Evolutionary conservation across 495 filamentous ascomycete species (phyloP).

Genomic region (Pyrenula massariospora): DNA sequence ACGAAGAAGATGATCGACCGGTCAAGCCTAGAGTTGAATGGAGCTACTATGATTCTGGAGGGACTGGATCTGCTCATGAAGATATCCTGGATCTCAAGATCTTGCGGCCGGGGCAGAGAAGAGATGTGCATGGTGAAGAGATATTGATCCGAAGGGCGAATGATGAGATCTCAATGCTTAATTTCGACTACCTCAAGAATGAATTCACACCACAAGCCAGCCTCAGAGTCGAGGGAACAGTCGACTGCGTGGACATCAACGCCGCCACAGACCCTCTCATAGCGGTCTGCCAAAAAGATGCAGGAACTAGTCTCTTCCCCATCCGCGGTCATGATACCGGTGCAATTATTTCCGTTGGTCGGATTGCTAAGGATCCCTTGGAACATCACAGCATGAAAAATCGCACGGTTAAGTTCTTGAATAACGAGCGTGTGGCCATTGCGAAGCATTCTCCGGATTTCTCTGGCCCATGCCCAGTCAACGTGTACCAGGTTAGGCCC

Average conservation of each 20-base stretch:
- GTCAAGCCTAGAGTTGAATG: slow-evolving; percentile 15
- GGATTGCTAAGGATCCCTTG: not conserved
- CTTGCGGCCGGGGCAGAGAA: slow-evolving; percentile 26
- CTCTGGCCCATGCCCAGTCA: slow-evolving; percentile 2
- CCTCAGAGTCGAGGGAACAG: not conserved
- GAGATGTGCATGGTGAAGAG: slow-evolving; percentile 18
- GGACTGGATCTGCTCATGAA: slow-evolving; percentile 43
- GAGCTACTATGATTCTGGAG: slow-evolving; percentile 39
- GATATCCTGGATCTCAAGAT: slow-evolving; percentile 51
- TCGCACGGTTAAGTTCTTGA: slow-evolving; percentile 6
- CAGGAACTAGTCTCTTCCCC: not conserved
- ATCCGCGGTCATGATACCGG: not conserved
- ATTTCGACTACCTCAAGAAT: not conserved
- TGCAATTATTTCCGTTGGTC: not conserved
- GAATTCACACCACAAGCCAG: not conserved
- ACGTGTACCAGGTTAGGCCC: slow-evolving; percentile 4
- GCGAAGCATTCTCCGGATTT: slow-evolving; percentile 1
- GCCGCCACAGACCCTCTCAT: not conserved
- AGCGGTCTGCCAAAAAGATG: not conserved
- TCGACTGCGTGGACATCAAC: not conserved
- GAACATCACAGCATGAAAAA: slow-evolving; percentile 7
- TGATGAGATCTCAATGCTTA: slow-evolving; percentile 13
- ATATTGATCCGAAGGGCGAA: slow-evolving; percentile 33
- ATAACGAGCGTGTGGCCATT: slow-evolving; percentile 5
- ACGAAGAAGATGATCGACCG: slow-evolving; percentile 12